Evolutionary conservation across 768 basidiomycete genomes (phyloP), one percentile per base, ranked within the genome.

Genomic region (Butyriboletus loyo): DNA sequence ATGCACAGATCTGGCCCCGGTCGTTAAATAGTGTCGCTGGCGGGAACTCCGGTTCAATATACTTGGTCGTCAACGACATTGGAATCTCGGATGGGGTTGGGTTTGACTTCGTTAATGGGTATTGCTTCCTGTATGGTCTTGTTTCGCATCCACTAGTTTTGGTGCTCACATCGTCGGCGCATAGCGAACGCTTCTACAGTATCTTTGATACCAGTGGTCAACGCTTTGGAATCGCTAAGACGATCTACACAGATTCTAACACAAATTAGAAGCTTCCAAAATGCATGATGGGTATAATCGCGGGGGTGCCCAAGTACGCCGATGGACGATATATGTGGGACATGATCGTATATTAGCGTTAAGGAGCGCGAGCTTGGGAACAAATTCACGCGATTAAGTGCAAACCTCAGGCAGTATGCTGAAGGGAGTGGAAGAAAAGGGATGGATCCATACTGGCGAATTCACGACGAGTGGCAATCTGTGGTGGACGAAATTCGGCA

Each of bases 161-260:
- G n/a, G n/a, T n/a, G n/a, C n/a, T n/a, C n/a, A n/a, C n/a, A n/a
- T n/a, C n/a, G n/a, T n/a, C n/a, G n/a, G n/a, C n/a, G n/a, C n/a
- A n/a, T n/a, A 41, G 54, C 9, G 54, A 56, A 17, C 53, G 54
- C 34, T 77, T 69, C 61, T 77, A 76, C 56, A 68, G 70, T 53
- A 67, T 78, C 25, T 77, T 60, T 9, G 56, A 58, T 24, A 44
- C 56, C 8, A 31, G 41, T n/a, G n/a, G n/a, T n/a, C n/a, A n/a
- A 30, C 71, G 56, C 5, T 62, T 78, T 30, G 77, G 76, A 21
- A 64, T 79, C 34, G 77, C 77, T 2, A 70, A 58, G 38, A 76
- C 74, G 1, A 14, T 53, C 1, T 68, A 72, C 24, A 42, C 40
- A 10, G 17, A 35, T 13, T 19, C 43, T 27, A 22, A 24, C 21